Conservation (phyloP, 257 asterid species). For the Solanum neorickii region DNA sequence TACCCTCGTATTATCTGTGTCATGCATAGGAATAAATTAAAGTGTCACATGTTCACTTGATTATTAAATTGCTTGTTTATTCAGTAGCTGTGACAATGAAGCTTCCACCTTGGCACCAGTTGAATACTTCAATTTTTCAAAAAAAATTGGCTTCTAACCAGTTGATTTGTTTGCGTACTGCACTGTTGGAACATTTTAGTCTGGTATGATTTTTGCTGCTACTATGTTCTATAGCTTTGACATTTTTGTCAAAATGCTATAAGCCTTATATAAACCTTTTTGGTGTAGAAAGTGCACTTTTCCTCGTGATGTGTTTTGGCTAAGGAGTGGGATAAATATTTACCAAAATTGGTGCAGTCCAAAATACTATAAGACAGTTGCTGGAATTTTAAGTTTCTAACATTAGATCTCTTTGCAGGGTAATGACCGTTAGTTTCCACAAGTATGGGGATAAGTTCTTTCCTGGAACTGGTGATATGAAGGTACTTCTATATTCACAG, state of each 20-base stretch:
- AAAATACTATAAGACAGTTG: background rate
- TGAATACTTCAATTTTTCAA: background rate
- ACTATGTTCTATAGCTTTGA: background rate
- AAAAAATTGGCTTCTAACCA: background rate
- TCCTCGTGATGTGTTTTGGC: background rate
- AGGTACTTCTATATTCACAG: conserved; percentile 44
- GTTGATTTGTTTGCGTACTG: background rate
- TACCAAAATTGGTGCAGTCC: background rate
- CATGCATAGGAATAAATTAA: background rate
- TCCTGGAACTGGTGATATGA: conserved; percentile 97
- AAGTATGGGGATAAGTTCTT: conserved; percentile 93
- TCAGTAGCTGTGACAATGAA: background rate
- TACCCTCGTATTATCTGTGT: background rate
- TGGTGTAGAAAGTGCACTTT: background rate
- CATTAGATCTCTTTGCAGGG: conserved; percentile 38
- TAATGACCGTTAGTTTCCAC: conserved; percentile 99
- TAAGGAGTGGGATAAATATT: background rate
- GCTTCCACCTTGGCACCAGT: background rate
- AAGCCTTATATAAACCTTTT: background rate
- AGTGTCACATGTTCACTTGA: background rate
- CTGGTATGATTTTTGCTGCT: background rate
- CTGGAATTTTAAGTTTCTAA: background rate
- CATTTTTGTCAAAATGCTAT: background rate
- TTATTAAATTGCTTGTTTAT: background rate
- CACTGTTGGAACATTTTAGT: background rate